A percentile compares a stretch with the other conserved stretches of the same genome.
phyloP scores from a whole-genome alignment of 495 filamentous ascomycete species.

The Tuber calosporum region DNA sequence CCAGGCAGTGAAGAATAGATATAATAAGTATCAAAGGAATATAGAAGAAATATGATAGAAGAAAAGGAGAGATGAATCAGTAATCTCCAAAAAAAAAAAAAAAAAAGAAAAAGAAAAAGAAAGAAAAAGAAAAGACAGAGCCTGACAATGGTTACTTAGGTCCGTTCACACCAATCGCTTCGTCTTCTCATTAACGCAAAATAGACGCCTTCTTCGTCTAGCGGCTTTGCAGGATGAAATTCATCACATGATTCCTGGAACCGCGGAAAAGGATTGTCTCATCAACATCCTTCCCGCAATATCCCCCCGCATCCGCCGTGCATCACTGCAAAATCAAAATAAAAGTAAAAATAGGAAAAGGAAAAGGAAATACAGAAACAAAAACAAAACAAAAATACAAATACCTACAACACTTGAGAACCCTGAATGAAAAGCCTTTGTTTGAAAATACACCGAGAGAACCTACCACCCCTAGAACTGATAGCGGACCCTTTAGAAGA shows the following conservation, averaged over 20 bases:
- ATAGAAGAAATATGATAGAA: constrained; percentile 16
- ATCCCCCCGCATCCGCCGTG: constrained; percentile 33
- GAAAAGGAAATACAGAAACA: constrained; percentile 29
- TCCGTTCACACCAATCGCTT: neutral
- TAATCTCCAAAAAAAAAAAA: neutral
- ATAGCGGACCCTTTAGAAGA: neutral
- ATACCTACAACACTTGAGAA: constrained; percentile 22
- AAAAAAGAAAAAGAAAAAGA: too few species aligned
- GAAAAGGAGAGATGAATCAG: neutral
- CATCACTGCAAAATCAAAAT: constrained; percentile 25
- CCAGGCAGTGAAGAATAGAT: neutral
- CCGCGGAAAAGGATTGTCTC: constrained; percentile 34
- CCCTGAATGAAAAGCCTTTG: constrained; percentile 11
- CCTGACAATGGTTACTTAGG: neutral
- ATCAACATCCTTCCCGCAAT: constrained; percentile 38
- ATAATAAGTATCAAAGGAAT: constrained; percentile 10
- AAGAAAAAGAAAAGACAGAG: too few species aligned
- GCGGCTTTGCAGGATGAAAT: constrained; percentile 30
- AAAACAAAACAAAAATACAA: constrained; percentile 35
- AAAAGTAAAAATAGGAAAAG: constrained; percentile 12
- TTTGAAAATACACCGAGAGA: constrained; percentile 5
- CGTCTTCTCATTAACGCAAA: constrained; percentile 2
- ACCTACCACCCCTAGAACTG: neutral
- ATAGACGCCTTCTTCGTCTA: constrained; percentile 19
- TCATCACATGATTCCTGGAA: constrained; percentile 37